Percentiles rank a stretch among this genome's conserved stretches.
phyloP scores from a whole-genome alignment of 768 basidiomycete species.

The Pleurotus salmoneostramineus region DNA sequence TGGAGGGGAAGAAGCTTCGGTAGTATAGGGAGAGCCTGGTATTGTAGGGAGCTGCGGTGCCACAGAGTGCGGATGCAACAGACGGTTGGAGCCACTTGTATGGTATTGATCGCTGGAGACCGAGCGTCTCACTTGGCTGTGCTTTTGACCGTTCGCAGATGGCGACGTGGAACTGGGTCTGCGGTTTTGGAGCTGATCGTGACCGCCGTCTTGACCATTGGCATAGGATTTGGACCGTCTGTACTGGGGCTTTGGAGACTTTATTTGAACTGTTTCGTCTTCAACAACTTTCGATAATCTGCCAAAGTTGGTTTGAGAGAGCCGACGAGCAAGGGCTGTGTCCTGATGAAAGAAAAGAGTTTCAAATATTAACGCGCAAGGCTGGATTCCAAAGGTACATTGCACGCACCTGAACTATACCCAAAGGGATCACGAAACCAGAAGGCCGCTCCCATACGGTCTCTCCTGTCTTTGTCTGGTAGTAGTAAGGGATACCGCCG shows the following conservation, averaged over 20 bases:
- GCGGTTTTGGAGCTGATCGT: slow-evolving; percentile 10
- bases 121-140: slow-evolving; percentile 21
- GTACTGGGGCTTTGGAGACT: slow-evolving; percentile 12
- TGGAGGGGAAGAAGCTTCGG: slow-evolving; percentile 57
- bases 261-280: slow-evolving; percentile 3
- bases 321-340: slow-evolving; percentile 65
- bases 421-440: slow-evolving; percentile 88
- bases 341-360: slow-evolving; percentile 37
- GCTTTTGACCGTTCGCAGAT: slow-evolving; percentile 10
- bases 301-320: slow-evolving; percentile 53
- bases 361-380: neutral
- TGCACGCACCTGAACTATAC: slow-evolving; percentile 70
- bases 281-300: slow-evolving; percentile 30
- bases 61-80: slow-evolving; percentile 19
- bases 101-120: slow-evolving; percentile 20
- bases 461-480: slow-evolving; percentile 87
- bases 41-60: slow-evolving; percentile 55
- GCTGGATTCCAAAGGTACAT: neutral
- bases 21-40: slow-evolving; percentile 63
- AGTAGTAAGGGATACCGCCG: slow-evolving; percentile 86
- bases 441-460: slow-evolving; percentile 92
- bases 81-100: neutral
- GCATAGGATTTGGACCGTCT: slow-evolving; percentile 34
- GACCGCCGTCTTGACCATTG: slow-evolving; percentile 24
- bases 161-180: slow-evolving; percentile 2